Evolutionary conservation across 352 stramenopile genomes (phyloP).

Genomic region (Halophytophthora polymorphica): DNA sequence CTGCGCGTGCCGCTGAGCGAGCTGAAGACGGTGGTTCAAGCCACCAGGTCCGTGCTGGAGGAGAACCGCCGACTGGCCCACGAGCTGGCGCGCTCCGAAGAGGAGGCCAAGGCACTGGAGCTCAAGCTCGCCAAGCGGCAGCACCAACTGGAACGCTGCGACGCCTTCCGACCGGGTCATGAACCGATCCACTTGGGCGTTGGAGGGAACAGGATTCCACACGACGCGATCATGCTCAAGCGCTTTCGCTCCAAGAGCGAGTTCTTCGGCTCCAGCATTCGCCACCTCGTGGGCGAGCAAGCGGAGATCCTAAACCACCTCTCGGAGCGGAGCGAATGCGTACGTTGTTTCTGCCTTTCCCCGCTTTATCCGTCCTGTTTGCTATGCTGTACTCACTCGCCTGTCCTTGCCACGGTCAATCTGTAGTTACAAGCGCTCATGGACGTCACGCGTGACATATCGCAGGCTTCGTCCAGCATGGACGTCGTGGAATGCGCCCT

Average conservation of each 20-base stretch:
- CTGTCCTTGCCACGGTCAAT: background rate
- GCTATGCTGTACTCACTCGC: background rate
- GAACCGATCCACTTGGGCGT: conserved; percentile 9
- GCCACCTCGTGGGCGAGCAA: conserved; percentile 53
- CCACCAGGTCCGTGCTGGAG: conserved; percentile 22
- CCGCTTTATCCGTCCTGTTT: background rate
- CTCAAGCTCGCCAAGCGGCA: conserved; percentile 43
- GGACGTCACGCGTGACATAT: conserved; percentile 59
- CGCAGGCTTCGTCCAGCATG: conserved; percentile 45
- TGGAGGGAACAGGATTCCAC: background rate
- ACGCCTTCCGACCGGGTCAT: conserved; percentile 27
- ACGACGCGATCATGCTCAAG: conserved; percentile 16
- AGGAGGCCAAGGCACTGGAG: conserved; percentile 39
- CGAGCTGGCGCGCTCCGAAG: conserved; percentile 33
- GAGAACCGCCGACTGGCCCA: conserved; percentile 32
- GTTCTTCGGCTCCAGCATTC: conserved; percentile 42
- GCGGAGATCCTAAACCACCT: conserved; percentile 50
- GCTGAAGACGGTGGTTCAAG: conserved; percentile 31
- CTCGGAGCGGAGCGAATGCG: conserved; percentile 43
- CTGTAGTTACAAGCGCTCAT: conserved; percentile 56
- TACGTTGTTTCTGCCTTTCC: conserved; percentile 14
- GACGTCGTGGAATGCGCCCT: conserved; percentile 59
- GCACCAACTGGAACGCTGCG: conserved; percentile 52
- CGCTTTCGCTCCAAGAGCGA: conserved; percentile 43
- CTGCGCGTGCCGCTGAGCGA: conserved; percentile 40